A percentile compares a stretch with the other conserved stretches of the same genome.
These are phyloP conservation scores for Phytophthora chlamydospora DNA, from an alignment of 352 stramenopile genomes.

Conservation along the genomic window DNA sequence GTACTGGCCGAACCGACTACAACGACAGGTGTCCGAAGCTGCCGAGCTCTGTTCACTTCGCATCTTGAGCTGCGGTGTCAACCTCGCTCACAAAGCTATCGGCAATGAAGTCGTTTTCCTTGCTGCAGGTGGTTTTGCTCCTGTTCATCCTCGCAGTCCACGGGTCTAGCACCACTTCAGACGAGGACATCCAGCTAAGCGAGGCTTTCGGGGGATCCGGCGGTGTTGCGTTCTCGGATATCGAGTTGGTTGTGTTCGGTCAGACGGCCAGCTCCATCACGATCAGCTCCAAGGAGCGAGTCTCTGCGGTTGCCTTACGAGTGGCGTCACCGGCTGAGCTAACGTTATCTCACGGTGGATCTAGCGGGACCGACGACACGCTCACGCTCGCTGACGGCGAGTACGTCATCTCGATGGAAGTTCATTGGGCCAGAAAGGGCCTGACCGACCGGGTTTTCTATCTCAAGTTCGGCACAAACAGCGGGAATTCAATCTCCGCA, in stretches of 20 bases:
- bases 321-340: constrained; percentile 18
- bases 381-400: constrained; percentile 26
- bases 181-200: constrained; percentile 40
- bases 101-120: constrained; percentile 10
- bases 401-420: constrained; percentile 37
- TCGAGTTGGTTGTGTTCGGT: constrained; percentile 24
- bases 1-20: constrained; percentile 18
- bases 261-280: constrained; percentile 29
- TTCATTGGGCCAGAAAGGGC: constrained; percentile 28
- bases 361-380: constrained; percentile 23
- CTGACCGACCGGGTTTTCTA: constrained; percentile 28
- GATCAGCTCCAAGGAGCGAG: constrained; percentile 23
- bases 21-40: background rate
- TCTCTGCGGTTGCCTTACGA: constrained; percentile 22
- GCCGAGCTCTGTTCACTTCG: background rate
- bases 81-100: too few species aligned
- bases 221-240: constrained; percentile 39
- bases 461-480: constrained; percentile 32
- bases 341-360: constrained; percentile 33
- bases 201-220: constrained; percentile 28
- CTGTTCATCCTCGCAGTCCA: constrained; percentile 14
- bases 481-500: constrained; percentile 14
- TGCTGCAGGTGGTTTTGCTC: constrained; percentile 23
- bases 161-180: constrained; percentile 10
- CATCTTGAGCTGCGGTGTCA: too few species aligned